These are phyloP conservation scores for Coniochaeta ligniaria DNA, from an alignment of 2,329 filamentous ascomycete species.

Conservation along the genomic window DNA sequence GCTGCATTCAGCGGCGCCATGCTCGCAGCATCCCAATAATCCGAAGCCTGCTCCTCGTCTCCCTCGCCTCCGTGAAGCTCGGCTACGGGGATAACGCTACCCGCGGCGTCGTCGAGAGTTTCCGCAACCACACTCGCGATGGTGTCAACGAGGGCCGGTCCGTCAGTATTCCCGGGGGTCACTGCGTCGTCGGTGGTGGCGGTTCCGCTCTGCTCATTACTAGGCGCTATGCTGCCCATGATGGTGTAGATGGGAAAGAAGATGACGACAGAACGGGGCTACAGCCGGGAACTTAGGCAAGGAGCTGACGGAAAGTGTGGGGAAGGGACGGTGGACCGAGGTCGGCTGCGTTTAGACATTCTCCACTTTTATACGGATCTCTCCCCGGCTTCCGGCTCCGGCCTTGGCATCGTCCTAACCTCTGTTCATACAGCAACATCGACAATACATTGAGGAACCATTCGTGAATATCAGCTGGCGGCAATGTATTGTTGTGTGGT, in stretches of 20 bases:
- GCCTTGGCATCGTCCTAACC: not conserved
- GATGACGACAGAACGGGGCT: not conserved
- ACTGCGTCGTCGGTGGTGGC: not conserved
- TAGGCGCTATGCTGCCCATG: not conserved
- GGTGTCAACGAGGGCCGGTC: not conserved
- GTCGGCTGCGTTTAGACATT: not conserved
- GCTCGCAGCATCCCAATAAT: constrained; percentile 50
- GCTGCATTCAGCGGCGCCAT: constrained; percentile 50
- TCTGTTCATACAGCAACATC: no score
- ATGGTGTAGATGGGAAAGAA: not conserved
- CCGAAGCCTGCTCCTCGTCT: constrained; percentile 20
- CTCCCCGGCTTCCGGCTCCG: not conserved
- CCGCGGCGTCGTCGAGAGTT: not conserved
- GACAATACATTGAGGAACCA: no score
- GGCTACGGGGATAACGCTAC: not conserved
- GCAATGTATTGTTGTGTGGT: no score
- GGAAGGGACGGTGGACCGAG: not conserved
- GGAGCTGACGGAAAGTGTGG: not conserved
- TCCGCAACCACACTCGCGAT: not conserved
- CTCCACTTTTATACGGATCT: not conserved
- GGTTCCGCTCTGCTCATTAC: not conserved
- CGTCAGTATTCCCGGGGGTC: not conserved
- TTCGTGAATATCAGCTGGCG: no score
- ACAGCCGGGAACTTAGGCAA: not conserved
- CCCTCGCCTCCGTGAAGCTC: not conserved